Conservation (phyloP, 2,329 filamentous ascomycete genomes). For the Fusarium sp. region DNA sequence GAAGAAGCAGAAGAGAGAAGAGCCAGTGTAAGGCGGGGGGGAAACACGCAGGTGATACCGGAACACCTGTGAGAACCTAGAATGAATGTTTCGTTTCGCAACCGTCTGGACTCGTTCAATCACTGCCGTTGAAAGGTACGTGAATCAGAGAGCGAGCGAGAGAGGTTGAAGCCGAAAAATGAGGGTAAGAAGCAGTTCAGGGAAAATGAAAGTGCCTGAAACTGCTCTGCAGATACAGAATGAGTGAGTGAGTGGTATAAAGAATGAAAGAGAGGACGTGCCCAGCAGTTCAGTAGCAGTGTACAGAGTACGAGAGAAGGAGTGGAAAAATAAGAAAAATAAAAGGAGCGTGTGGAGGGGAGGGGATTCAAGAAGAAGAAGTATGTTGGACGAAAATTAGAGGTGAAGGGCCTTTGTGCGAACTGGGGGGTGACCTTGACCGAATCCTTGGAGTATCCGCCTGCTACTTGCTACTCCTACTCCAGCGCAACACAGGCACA, state of each 20-base stretch:
- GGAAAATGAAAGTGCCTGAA: slow-evolving; percentile 28
- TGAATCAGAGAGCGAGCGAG: slow-evolving; percentile 40
- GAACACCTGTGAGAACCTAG: slow-evolving; percentile 49
- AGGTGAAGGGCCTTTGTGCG: slow-evolving; percentile 39
- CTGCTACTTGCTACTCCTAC: neutral
- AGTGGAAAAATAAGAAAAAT: slow-evolving; percentile 9
- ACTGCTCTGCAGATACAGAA: slow-evolving; percentile 33
- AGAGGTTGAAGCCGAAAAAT: slow-evolving; percentile 28
- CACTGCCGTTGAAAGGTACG: slow-evolving; percentile 7
- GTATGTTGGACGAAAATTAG: slow-evolving; percentile 36
- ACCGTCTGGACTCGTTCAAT: slow-evolving; percentile 28
- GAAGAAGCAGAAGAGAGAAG: slow-evolving; percentile 27
- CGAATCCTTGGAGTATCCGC: slow-evolving; percentile 3
- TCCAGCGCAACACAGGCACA: neutral
- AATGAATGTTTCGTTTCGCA: slow-evolving; percentile 43
- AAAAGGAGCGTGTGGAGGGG: slow-evolving; percentile 39
- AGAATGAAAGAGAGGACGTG: slow-evolving; percentile 49
- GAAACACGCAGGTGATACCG: slow-evolving; percentile 48
- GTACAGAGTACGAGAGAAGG: slow-evolving; percentile 16
- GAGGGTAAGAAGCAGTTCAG: slow-evolving; percentile 48
- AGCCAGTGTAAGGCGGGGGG: slow-evolving; percentile 22
- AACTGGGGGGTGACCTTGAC: slow-evolving; percentile 27
- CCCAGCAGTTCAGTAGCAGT: slow-evolving; percentile 46
- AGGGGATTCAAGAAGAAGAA: slow-evolving; percentile 36
- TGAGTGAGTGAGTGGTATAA: slow-evolving; percentile 14